phyloP scores from a whole-genome alignment of 2,329 filamentous ascomycete genomes.

The Xylariales sp. region DNA sequence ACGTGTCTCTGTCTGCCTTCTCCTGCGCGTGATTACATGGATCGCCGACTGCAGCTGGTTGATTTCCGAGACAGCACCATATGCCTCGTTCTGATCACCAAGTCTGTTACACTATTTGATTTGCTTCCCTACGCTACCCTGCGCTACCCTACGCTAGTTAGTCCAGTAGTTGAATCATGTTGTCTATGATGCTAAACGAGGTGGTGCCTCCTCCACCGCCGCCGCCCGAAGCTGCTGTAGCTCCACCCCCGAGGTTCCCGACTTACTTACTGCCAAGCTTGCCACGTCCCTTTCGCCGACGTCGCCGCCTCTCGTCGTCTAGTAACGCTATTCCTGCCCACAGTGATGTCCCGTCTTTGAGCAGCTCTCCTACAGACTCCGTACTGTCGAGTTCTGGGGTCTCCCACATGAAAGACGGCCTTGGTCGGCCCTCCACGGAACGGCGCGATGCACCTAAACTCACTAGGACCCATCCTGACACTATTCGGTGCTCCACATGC shows the following conservation, averaged over 20 bases:
- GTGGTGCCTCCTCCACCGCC: slow-evolving; percentile 34
- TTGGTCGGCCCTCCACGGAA: slow-evolving; percentile 34
- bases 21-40: slow-evolving; percentile 3
- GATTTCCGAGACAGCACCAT: background rate
- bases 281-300: slow-evolving; percentile 60
- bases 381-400: slow-evolving; percentile 45
- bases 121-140: background rate
- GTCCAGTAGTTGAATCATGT: slow-evolving; percentile 34
- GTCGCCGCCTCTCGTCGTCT: slow-evolving; percentile 51
- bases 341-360: slow-evolving; percentile 50
- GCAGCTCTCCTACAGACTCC: slow-evolving; percentile 53
- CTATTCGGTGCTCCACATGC: slow-evolving; percentile 69
- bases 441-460: slow-evolving; percentile 48
- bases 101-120: background rate
- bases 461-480: slow-evolving; percentile 61
- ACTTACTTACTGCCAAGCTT: slow-evolving; percentile 65
- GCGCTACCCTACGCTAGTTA: too few relatives aligned
- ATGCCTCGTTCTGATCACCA: background rate
- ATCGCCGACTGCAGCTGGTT: background rate
- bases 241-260: slow-evolving; percentile 57
- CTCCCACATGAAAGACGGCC: slow-evolving; percentile 39
- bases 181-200: slow-evolving; percentile 47
- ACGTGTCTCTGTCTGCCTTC: background rate
- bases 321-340: slow-evolving; percentile 44
- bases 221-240: slow-evolving; percentile 24